A percentile compares a stretch with the other conserved stretches of the same genome.
These are phyloP conservation scores for Beta corolliflora DNA, from an alignment of 179 eudicot genomes.

Conservation along the genomic window DNA sequence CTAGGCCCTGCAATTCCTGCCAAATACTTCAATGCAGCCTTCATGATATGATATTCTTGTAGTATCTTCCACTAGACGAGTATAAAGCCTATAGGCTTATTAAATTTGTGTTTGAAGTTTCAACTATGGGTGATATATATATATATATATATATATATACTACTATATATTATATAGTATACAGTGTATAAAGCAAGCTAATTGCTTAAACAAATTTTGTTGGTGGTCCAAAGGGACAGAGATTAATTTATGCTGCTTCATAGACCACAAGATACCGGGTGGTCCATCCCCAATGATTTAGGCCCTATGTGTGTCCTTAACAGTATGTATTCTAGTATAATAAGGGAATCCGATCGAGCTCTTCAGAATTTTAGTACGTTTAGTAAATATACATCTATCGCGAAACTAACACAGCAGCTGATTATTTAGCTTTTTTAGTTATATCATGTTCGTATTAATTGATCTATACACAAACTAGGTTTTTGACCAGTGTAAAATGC, in stretches of 20 bases:
- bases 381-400: too few relatives aligned
- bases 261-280: slow-evolving; percentile 27
- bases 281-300: slow-evolving; percentile 36
- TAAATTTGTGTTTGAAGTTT: slow-evolving; percentile 16
- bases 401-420: too few relatives aligned
- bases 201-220: slow-evolving; percentile 11
- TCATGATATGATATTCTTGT: slow-evolving; percentile 43
- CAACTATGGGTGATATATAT: slow-evolving; percentile 19
- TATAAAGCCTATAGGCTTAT: background rate
- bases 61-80: background rate
- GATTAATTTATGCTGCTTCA: slow-evolving; percentile 17
- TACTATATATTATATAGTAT: background rate
- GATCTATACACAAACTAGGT: too few relatives aligned
- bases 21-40: slow-evolving; percentile 69
- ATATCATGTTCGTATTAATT: too few relatives aligned
- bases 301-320: slow-evolving; percentile 11
- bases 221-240: slow-evolving; percentile 27
- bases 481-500: too few relatives aligned
- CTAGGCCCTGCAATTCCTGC: slow-evolving; percentile 84
- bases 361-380: too few relatives aligned
- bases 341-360: background rate
- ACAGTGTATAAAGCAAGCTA: background rate
- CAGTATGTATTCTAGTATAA: slow-evolving; percentile 18
- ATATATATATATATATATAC: background rate
- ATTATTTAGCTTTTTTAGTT: too few relatives aligned